Evolutionary conservation across 208 protist species (phyloP).

Genomic region (Balamuthia mandrillaris): DNA sequence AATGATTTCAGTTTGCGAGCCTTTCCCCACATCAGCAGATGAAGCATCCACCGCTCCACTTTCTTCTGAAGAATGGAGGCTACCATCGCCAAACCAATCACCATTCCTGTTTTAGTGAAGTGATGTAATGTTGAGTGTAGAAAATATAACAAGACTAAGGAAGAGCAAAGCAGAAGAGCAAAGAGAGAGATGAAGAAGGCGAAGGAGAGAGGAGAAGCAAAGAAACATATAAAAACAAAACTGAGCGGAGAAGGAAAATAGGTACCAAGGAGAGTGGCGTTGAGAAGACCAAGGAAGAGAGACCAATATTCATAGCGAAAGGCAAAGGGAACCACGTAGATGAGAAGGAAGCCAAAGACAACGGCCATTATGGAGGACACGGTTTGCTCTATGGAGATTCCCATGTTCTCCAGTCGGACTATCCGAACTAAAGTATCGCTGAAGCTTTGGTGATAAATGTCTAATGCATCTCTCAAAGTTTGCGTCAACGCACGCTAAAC

Average conservation of each 20-base stretch:
- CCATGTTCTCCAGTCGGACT: conserved; percentile 82
- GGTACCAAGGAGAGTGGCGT: conserved; percentile 77
- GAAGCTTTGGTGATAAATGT: conserved; percentile 86
- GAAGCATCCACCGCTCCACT: conserved; percentile 73
- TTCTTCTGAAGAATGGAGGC: conserved; percentile 74
- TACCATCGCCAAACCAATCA: conserved; percentile 86
- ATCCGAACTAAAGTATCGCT: conserved; percentile 84
- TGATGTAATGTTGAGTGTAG: conserved; percentile 1
- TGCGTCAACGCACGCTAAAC: conserved; percentile 68
- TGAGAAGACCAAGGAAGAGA: conserved; percentile 87
- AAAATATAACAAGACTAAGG: neutral
- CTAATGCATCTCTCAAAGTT: conserved; percentile 85
- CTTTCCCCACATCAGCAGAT: conserved; percentile 80
- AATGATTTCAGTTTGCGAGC: conserved; percentile 70
- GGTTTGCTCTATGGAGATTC: conserved; percentile 78
- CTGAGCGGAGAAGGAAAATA: conserved; percentile 20
- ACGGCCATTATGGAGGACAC: conserved; percentile 71
- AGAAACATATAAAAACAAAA: too few species aligned
- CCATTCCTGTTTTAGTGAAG: conserved; percentile 66
- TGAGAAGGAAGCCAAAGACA: conserved; percentile 85
- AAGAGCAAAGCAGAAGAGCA: too few species aligned
- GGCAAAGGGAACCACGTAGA: conserved; percentile 87
- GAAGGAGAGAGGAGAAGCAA: too few species aligned
- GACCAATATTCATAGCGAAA: conserved; percentile 83
- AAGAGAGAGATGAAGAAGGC: too few species aligned